Conservation (phyloP, 2,329 filamentous ascomycete species). For the Hortaea sp. region DNA sequence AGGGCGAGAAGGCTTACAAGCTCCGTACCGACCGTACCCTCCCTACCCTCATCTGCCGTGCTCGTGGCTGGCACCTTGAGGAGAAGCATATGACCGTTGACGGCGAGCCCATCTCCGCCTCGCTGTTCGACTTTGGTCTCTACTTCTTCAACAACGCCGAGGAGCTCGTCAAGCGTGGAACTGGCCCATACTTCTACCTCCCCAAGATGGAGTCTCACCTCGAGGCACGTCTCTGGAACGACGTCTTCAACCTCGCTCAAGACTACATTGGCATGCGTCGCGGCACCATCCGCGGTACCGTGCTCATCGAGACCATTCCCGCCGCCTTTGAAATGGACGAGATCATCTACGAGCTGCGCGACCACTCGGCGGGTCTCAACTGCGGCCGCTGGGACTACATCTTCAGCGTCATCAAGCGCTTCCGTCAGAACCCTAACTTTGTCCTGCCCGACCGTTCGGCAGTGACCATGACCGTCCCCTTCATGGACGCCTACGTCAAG, state of each 20-base stretch:
- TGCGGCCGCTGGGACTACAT: conserved; percentile 99
- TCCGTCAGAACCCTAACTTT: conserved; percentile 89
- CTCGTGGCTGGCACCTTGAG: conserved; percentile 93
- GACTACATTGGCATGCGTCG: conserved; percentile 83
- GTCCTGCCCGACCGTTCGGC: conserved; percentile 82
- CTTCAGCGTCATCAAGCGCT: conserved; percentile 99
- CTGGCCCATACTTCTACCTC: conserved; percentile 93
- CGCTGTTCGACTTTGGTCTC: conserved; percentile 92
- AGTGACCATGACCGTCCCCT: conserved; percentile 96
- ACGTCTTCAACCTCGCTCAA: conserved; percentile 90
- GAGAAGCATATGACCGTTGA: conserved; percentile 98
- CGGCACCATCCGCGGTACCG: conserved; percentile 88
- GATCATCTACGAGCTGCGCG: conserved; percentile 97
- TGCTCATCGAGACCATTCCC: conserved; percentile 94
- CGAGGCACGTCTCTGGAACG: conserved; percentile 95
- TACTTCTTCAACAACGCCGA: conserved; percentile 99
- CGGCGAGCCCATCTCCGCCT: conserved; percentile 84
- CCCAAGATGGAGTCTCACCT: conserved; percentile 95
- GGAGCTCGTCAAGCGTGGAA: conserved; percentile 73
- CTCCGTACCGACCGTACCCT: conserved; percentile 79
- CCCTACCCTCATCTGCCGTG: conserved; percentile 86
- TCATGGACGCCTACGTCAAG: conserved; percentile 97
- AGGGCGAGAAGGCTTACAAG: conserved; percentile 93
- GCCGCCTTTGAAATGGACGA: conserved; percentile 99
- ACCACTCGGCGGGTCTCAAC: conserved; percentile 93